Evolutionary conservation across 2,329 filamentous ascomycete species (phyloP).

Genomic region (Xylariaceae sp.): DNA sequence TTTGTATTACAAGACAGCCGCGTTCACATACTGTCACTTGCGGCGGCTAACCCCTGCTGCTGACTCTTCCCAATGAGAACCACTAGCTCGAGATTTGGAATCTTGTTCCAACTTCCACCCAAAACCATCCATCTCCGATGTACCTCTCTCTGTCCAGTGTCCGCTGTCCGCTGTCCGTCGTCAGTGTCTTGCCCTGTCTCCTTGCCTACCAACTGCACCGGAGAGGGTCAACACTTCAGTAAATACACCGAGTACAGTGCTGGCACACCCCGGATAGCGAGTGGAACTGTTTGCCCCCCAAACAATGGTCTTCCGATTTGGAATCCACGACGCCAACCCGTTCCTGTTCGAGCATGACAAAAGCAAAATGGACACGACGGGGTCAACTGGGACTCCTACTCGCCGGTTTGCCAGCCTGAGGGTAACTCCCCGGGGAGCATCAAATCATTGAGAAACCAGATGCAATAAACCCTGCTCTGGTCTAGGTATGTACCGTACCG

Average conservation of each 20-base stretch:
- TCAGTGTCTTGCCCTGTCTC: too few species aligned
- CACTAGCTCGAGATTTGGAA: conserved; percentile 29
- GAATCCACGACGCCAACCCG: conserved; percentile 22
- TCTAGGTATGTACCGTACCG: neutral
- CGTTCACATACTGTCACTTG: conserved; percentile 18
- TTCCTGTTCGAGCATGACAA: conserved; percentile 22
- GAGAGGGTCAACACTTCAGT: too few species aligned
- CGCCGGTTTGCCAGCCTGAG: too few species aligned
- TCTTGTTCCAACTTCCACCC: conserved; percentile 31
- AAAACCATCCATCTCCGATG: too few species aligned
- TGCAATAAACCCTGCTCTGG: too few species aligned
- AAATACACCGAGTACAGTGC: too few species aligned
- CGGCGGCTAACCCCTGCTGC: conserved; percentile 30
- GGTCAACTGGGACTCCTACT: neutral
- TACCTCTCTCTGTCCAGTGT: too few species aligned
- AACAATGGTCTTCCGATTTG: conserved; percentile 21
- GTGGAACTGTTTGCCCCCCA: neutral
- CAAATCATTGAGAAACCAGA: too few species aligned
- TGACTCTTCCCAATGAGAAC: conserved; percentile 29
- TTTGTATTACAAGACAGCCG: conserved; percentile 9
- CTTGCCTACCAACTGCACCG: too few species aligned
- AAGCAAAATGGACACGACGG: conserved; percentile 6
- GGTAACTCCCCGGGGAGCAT: neutral
- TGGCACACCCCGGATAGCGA: neutral
- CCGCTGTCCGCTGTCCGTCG: too few species aligned